Evolutionary conservation across 106 monocot genomes (phyloP).

Genomic region (Platanthera zijinensis): DNA sequence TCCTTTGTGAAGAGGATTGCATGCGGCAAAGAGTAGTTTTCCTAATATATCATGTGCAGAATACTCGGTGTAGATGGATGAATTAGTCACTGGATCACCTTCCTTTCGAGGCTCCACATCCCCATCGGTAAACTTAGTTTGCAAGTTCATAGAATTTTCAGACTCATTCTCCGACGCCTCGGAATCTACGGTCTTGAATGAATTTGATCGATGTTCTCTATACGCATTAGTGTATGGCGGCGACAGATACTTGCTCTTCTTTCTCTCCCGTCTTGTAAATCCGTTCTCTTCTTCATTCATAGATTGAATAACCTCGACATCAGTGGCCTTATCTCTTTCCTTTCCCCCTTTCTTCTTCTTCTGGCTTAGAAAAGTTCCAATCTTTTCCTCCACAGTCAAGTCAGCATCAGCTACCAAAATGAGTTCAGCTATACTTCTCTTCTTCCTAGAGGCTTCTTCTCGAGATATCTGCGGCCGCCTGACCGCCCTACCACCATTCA

Average conservation of each 20-base stretch:
- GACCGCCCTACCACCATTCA: not conserved
- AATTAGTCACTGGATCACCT: not conserved
- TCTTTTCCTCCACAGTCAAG: not conserved
- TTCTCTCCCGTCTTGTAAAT: conserved; percentile 1
- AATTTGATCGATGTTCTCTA: not conserved
- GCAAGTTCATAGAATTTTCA: not conserved
- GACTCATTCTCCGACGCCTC: conserved; percentile 2
- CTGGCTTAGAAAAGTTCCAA: not conserved
- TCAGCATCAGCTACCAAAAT: conserved; percentile 1
- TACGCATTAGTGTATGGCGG: conserved; percentile 12
- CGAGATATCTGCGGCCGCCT: not conserved
- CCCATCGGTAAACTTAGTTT: not conserved
- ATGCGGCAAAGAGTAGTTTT: not conserved
- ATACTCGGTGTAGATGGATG: not conserved
- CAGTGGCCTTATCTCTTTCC: not conserved
- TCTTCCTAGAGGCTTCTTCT: conserved; percentile 1
- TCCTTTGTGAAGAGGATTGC: conserved; percentile 2
- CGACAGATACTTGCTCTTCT: conserved; percentile 11
- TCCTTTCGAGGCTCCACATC: not conserved
- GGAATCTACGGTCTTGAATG: not conserved
- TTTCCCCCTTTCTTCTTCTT: not conserved
- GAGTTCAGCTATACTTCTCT: conserved; percentile 11
- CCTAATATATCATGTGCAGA: not conserved
- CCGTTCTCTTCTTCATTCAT: not conserved
- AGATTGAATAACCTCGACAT: not conserved